Conservation (phyloP, 768 basidiomycete genomes). For the Collybia sordida region DNA sequence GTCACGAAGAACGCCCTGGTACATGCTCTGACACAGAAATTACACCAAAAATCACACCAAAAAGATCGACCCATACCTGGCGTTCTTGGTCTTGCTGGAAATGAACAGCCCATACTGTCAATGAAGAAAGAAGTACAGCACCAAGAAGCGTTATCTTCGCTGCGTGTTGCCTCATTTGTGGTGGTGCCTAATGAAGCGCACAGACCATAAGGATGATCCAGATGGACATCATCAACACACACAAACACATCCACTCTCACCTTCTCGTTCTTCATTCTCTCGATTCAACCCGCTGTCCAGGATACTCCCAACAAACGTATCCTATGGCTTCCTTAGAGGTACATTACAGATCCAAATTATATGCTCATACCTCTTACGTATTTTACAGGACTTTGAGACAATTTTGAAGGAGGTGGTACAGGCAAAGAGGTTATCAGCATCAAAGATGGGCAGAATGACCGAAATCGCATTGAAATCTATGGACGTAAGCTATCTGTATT, state of each 20-base stretch:
- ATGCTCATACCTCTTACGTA: conserved; percentile 4
- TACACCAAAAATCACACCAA: background rate
- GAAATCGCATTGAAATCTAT: conserved; percentile 77
- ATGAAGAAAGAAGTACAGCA: conserved; percentile 59
- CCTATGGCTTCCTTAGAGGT: conserved; percentile 46
- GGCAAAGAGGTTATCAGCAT: conserved; percentile 82
- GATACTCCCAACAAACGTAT: conserved; percentile 12
- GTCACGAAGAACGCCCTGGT: conserved; percentile 84
- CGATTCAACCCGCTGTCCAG: conserved; percentile 7
- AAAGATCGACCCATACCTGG: conserved; percentile 47
- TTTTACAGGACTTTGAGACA: conserved; percentile 73
- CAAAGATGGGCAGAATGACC: conserved; percentile 78
- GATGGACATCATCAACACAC: conserved; percentile 15
- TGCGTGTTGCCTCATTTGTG: conserved; percentile 54
- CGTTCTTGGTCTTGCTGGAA: conserved; percentile 82
- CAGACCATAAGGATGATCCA: conserved; percentile 13
- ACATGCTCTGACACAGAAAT: conserved; percentile 69
- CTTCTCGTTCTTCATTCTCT: conserved; percentile 13
- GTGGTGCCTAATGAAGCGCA: conserved; percentile 33
- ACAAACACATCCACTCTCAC: conserved; percentile 30
- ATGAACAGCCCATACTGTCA: conserved; percentile 90
- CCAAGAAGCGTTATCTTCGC: conserved; percentile 76
- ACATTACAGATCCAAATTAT: conserved; percentile 11
- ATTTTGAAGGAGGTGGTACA: conserved; percentile 80
- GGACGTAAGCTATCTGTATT: conserved; percentile 49